Evolutionary conservation across 1,139 yeast species (phyloP).

Genomic region (Blastobotrys malaysiensis): DNA sequence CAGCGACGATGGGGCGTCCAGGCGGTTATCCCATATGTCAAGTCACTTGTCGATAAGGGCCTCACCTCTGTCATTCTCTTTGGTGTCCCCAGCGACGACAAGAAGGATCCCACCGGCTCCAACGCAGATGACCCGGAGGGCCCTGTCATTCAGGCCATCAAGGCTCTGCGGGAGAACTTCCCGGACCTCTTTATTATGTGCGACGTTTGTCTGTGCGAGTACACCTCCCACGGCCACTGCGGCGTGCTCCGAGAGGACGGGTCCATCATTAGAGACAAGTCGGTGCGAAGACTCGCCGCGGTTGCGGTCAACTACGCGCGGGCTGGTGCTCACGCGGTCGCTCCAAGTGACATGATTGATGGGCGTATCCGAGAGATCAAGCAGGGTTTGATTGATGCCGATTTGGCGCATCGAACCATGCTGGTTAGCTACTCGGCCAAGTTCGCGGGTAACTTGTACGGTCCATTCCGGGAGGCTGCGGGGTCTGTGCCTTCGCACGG

Average conservation of each 20-base stretch:
- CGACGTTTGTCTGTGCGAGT: slow-evolving; percentile 96
- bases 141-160: slow-evolving; percentile 81
- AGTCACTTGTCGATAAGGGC: slow-evolving; percentile 69
- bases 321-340: slow-evolving; percentile 94
- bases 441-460: slow-evolving; percentile 85
- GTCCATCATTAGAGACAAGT: slow-evolving; percentile 62
- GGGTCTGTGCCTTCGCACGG: slow-evolving; percentile 88
- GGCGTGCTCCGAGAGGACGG: slow-evolving; percentile 89
- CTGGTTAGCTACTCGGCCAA: slow-evolving; percentile 94
- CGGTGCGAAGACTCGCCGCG: slow-evolving; percentile 82
- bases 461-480: slow-evolving; percentile 98
- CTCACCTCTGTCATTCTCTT: slow-evolving; percentile 79
- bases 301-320: slow-evolving; percentile 93
- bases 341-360: slow-evolving; percentile 98
- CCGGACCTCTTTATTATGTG: slow-evolving; percentile 85
- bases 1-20: slow-evolving; percentile 85
- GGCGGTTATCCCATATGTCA: slow-evolving; percentile 68
- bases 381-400: slow-evolving; percentile 74
- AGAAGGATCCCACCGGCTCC: slow-evolving; percentile 76
- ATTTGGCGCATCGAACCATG: slow-evolving; percentile 79
- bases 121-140: slow-evolving; percentile 96
- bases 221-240: slow-evolving; percentile 95
- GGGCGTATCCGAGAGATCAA: slow-evolving; percentile 91
- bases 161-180: slow-evolving; percentile 54
- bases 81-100: slow-evolving; percentile 80